A percentile compares a stretch with the other conserved stretches of the same genome.
These are phyloP conservation scores for Gigaspora rosea DNA, from an alignment of 192 early-diverging fungal genomes.

Conservation along the genomic window DNA sequence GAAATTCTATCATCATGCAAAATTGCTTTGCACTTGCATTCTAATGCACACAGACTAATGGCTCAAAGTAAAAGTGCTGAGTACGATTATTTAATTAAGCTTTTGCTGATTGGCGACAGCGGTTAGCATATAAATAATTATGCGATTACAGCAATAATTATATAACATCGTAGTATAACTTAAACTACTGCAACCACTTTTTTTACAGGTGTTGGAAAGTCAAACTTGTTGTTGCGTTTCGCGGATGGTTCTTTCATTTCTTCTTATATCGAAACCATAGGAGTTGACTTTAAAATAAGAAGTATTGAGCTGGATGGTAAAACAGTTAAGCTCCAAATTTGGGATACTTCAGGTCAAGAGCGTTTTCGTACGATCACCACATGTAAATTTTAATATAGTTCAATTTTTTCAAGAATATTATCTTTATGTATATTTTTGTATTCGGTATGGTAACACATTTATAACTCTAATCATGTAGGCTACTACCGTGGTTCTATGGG, in stretches of 20 bases:
- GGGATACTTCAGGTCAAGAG: conserved; percentile 99
- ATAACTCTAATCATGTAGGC: conserved; percentile 49
- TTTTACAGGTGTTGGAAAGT: conserved; percentile 88
- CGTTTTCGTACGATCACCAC: conserved; percentile 99
- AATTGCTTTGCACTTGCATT: too few relatives aligned
- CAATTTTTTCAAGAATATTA: too few relatives aligned
- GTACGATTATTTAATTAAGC: conserved; percentile 99
- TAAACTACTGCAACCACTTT: background rate
- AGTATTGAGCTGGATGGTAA: conserved; percentile 98
- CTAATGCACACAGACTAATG: conserved; percentile 42
- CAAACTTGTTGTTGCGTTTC: conserved; percentile 93
- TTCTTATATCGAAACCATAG: conserved; percentile 98
- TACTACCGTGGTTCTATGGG: conserved; percentile 99
- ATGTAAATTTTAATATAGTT: conserved; percentile 62
- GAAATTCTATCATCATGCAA: too few relatives aligned
- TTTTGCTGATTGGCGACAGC: conserved; percentile 96
- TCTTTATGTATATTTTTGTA: background rate
- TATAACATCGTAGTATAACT: background rate
- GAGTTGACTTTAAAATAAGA: conserved; percentile 99
- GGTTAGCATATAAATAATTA: conserved; percentile 53
- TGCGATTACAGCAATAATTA: too few relatives aligned
- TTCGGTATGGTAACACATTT: background rate
- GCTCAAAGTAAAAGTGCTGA: conserved; percentile 85
- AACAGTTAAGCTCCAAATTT: conserved; percentile 98
- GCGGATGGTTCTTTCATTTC: conserved; percentile 99